phyloP scores from a whole-genome alignment of 768 basidiomycete species.

The Leucocoprinus birnbaumii region DNA sequence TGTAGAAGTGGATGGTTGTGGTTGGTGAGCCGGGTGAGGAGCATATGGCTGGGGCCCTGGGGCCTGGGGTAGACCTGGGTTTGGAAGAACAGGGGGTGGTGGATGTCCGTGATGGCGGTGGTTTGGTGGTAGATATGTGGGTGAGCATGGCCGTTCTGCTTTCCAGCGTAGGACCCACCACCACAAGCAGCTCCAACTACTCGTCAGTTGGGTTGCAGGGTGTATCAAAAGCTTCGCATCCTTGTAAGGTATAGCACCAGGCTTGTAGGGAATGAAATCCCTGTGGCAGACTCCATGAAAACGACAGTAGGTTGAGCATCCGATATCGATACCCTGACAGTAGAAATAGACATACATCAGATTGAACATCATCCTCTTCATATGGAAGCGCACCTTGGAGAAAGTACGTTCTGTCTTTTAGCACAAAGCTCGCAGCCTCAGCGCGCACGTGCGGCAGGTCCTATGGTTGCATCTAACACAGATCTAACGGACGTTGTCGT shows the following conservation, averaged over 20 bases:
- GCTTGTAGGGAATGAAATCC: too few relatives aligned
- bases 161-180: slow-evolving; percentile 27
- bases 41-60: too few relatives aligned
- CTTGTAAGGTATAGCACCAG: too few relatives aligned
- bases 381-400: slow-evolving; percentile 70
- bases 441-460: slow-evolving; percentile 92
- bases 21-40: slow-evolving; percentile 28
- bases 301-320: too few relatives aligned
- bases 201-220: too few relatives aligned
- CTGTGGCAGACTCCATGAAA: too few relatives aligned
- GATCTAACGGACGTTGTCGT: slow-evolving; percentile 77
- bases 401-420: slow-evolving; percentile 94
- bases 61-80: too few relatives aligned
- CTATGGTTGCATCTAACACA: slow-evolving; percentile 95
- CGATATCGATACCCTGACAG: too few relatives aligned
- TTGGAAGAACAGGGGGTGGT: too few relatives aligned
- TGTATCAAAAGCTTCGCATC: too few relatives aligned
- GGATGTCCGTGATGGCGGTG: too few relatives aligned
- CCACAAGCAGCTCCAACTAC: slow-evolving; percentile 21
- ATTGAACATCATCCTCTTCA: neutral
- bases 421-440: slow-evolving; percentile 87
- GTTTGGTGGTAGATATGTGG: slow-evolving; percentile 22
- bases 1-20: slow-evolving; percentile 23
- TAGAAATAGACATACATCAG: too few relatives aligned
- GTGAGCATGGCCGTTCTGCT: slow-evolving; percentile 33